Percentiles rank a stretch among this genome's conserved stretches.
phyloP scores from a whole-genome alignment of 148 eudicot genomes.

The Amaranthus hypochondriacus region DNA sequence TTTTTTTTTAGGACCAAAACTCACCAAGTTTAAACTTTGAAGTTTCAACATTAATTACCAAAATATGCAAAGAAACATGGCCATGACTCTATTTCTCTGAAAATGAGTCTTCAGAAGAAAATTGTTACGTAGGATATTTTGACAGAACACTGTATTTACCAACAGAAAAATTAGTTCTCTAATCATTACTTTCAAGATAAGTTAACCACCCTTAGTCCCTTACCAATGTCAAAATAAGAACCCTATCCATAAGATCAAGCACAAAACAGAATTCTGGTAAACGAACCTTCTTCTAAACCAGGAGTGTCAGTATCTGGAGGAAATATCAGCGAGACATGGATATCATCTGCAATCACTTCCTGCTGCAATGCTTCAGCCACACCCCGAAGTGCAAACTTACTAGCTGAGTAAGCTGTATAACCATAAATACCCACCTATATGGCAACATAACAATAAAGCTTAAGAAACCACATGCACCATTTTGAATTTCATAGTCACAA shows the following conservation, averaged over 20 bases:
- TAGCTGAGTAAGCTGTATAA: slow-evolving; percentile 92
- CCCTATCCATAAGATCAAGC: neutral
- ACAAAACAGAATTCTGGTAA: neutral
- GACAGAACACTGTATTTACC: neutral
- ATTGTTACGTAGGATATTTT: neutral
- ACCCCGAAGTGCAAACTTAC: slow-evolving; percentile 91
- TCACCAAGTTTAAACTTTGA: too few species aligned
- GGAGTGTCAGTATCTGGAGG: slow-evolving; percentile 98
- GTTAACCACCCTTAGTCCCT: neutral
- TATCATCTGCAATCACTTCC: slow-evolving; percentile 75
- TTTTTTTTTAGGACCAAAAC: too few species aligned
- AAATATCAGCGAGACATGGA: slow-evolving; percentile 78
- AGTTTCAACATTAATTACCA: too few species aligned
- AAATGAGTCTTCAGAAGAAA: too few species aligned
- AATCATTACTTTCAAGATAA: too few species aligned
- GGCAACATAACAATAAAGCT: slow-evolving; percentile 7
- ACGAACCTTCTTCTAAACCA: slow-evolving; percentile 68
- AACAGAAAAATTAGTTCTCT: neutral
- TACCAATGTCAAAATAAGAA: neutral
- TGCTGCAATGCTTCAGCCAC: slow-evolving; percentile 92
- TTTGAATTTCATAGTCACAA: neutral
- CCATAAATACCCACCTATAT: slow-evolving; percentile 87
- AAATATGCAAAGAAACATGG: too few species aligned
- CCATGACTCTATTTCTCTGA: too few species aligned
- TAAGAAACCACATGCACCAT: neutral